Conservation (phyloP, 495 filamentous ascomycete species). For the Cenococcum geophilum region DNA sequence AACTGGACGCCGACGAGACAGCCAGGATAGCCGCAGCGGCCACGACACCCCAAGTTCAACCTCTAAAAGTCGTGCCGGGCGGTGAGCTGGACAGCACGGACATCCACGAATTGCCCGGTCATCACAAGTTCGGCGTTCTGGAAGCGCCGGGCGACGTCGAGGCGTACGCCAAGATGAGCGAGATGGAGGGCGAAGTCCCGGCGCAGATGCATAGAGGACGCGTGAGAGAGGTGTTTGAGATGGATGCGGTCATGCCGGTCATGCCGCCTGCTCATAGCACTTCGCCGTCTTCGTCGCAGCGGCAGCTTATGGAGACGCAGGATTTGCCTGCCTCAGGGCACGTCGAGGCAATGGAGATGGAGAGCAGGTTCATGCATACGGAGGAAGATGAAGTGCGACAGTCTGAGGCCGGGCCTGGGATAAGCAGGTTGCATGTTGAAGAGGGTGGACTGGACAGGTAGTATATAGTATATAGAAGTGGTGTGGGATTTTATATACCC, state of each 20-base stretch:
- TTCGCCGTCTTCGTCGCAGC: neutral
- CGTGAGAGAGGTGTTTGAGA: slow-evolving; percentile 11
- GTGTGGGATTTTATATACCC: too few species aligned
- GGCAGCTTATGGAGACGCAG: neutral
- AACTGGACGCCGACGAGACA: neutral
- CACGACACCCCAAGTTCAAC: neutral
- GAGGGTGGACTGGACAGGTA: too few species aligned
- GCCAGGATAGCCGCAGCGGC: neutral
- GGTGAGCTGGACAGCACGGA: slow-evolving; percentile 8
- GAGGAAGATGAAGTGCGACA: too few species aligned
- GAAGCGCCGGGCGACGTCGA: slow-evolving; percentile 12
- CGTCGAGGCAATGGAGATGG: neutral
- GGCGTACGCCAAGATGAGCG: slow-evolving; percentile 1
- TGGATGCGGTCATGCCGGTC: slow-evolving; percentile 15
- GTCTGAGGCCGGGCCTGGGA: too few species aligned
- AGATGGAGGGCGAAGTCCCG: slow-evolving; percentile 10
- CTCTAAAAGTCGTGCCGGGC: neutral
- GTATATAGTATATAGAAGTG: too few species aligned
- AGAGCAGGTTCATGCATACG: neutral
- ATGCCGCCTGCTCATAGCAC: neutral
- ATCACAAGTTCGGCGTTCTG: slow-evolving; percentile 12
- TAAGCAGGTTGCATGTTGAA: too few species aligned
- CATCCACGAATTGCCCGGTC: slow-evolving; percentile 6
- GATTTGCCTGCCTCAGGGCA: neutral
- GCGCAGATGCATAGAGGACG: neutral